These are phyloP conservation scores for Acanthamoeba royreba DNA, from an alignment of 208 protist species.

Conservation along the genomic window DNA sequence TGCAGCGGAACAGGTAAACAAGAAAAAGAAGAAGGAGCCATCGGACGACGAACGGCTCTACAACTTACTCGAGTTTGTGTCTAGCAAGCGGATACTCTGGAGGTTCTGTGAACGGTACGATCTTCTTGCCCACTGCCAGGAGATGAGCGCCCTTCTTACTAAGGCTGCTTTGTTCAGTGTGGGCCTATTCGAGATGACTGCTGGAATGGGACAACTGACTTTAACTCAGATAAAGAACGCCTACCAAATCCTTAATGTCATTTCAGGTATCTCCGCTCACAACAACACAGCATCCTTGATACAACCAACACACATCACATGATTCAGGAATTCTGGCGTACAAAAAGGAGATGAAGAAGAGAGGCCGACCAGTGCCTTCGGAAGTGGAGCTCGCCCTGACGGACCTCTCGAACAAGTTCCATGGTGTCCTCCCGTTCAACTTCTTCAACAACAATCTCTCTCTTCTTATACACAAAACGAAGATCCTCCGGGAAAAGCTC, in stretches of 20 bases:
- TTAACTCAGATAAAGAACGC: neutral
- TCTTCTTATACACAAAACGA: neutral
- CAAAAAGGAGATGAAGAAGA: neutral
- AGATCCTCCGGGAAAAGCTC: neutral
- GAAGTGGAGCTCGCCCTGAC: neutral
- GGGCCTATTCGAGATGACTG: neutral
- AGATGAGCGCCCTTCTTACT: no score
- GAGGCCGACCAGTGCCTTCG: neutral
- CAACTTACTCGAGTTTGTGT: neutral
- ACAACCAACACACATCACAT: no score
- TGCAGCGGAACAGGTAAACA: no score
- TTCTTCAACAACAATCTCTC: neutral
- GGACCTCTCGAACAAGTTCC: neutral
- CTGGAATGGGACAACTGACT: neutral
- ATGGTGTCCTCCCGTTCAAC: conserved; percentile 1
- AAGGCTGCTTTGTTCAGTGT: neutral
- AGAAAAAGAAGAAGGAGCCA: neutral
- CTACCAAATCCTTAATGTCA: neutral
- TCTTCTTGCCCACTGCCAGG: no score
- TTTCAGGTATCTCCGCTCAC: neutral
- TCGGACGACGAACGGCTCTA: neutral
- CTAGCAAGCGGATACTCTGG: neutral
- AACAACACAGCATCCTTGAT: no score
- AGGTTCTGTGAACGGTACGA: neutral
- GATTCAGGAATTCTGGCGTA: neutral